Conservation (phyloP, 345 rosid genomes). For the Hypericum androsaemum region DNA sequence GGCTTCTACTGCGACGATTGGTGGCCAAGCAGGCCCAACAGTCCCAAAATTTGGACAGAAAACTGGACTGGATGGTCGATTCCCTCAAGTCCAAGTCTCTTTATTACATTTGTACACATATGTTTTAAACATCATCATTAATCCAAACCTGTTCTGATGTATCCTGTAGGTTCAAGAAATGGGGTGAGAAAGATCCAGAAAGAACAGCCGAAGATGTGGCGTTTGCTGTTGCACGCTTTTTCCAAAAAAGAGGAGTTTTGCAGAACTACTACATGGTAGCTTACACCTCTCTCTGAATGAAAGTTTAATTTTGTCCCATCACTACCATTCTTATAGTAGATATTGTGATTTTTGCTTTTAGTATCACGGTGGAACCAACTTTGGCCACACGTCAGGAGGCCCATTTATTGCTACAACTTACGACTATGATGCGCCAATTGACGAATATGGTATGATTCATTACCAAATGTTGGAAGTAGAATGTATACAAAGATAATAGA, state of each 20-base stretch:
- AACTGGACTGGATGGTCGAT: conserved; percentile 1
- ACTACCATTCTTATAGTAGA: neutral
- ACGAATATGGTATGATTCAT: too few species aligned
- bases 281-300: neutral
- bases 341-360: neutral
- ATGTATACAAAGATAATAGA: too few species aligned
- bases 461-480: too few species aligned
- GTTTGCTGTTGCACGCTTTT: conserved; percentile 12
- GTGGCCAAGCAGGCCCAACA: conserved; percentile 1
- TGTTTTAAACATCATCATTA: neutral
- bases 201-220: conserved; percentile 18
- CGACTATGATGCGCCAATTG: too few species aligned
- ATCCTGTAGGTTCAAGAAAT: conserved; percentile 9
- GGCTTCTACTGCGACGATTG: conserved; percentile 4
- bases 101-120: neutral
- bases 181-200: conserved; percentile 11
- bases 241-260: conserved; percentile 11
- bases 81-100: too few species aligned
- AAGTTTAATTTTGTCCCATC: neutral
- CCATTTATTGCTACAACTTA: conserved; percentile 8
- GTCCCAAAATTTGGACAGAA: conserved; percentile 1
- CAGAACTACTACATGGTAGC: conserved; percentile 16
- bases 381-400: conserved; percentile 18
- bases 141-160: neutral
- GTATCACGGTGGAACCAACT: conserved; percentile 20